These are phyloP conservation scores for Talaromyces nanjingensis DNA, from an alignment of 495 filamentous ascomycete species.

Conservation along the genomic window DNA sequence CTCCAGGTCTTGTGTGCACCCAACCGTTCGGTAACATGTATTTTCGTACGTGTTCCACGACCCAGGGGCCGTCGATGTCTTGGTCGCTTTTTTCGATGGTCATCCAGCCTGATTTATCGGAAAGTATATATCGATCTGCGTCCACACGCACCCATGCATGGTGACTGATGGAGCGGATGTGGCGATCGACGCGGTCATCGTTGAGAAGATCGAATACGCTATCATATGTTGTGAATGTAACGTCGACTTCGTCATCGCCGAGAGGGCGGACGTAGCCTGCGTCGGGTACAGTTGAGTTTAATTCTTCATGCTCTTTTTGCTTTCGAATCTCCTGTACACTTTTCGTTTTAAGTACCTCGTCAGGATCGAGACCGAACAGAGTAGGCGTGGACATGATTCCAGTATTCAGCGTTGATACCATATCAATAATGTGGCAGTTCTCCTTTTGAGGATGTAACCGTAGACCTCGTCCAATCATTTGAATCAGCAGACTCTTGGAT, in stretches of 20 bases:
- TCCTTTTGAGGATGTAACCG: constrained; percentile 71
- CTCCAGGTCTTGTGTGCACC: constrained; percentile 57
- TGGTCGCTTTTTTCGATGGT: constrained; percentile 46
- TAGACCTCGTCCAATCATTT: constrained; percentile 97
- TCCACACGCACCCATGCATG: constrained; percentile 75
- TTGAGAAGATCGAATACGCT: constrained; percentile 79
- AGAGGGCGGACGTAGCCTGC: neutral
- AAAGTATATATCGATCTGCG: constrained; percentile 58
- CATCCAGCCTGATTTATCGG: constrained; percentile 40
- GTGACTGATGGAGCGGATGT: constrained; percentile 68
- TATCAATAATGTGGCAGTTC: constrained; percentile 93
- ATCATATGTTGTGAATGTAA: constrained; percentile 78
- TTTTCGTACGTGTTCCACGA: constrained; percentile 24
- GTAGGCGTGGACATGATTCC: constrained; percentile 89
- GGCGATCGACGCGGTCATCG: constrained; percentile 68
- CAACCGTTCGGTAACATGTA: constrained; percentile 22
- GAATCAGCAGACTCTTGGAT: constrained; percentile 83
- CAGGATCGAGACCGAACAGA: constrained; percentile 85
- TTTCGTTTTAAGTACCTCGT: constrained; percentile 62
- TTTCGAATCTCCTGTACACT: constrained; percentile 50
- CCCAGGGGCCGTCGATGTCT: constrained; percentile 15
- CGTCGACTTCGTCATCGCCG: constrained; percentile 21
- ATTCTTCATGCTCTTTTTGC: constrained; percentile 37
- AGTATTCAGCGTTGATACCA: constrained; percentile 75
- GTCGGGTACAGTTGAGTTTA: constrained; percentile 17